Evolutionary conservation across 129 eudicot genomes (phyloP).

Genomic region (Lonicera japonica): DNA sequence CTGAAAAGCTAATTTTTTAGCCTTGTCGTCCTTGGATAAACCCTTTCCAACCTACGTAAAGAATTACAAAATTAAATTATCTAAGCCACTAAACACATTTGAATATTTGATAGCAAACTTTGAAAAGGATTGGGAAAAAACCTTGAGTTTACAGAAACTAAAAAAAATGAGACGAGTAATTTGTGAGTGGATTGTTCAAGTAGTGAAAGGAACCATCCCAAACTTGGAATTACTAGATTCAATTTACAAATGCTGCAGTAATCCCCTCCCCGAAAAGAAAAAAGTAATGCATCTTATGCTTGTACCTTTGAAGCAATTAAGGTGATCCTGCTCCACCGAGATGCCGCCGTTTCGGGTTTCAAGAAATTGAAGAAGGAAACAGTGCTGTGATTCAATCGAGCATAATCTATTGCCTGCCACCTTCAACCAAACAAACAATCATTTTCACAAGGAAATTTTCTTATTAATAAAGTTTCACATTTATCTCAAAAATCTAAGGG

Average conservation of each 20-base stretch:
- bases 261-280: too few relatives aligned
- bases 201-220: too few relatives aligned
- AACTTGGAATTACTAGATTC: too few relatives aligned
- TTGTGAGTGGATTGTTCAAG: too few relatives aligned
- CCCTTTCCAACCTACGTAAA: slow-evolving; percentile 65
- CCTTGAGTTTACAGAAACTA: too few relatives aligned
- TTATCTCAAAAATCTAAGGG: background rate
- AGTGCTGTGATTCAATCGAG: slow-evolving; percentile 34
- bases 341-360: slow-evolving; percentile 33
- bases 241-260: too few relatives aligned
- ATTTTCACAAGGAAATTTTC: background rate
- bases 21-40: slow-evolving; percentile 52
- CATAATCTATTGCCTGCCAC: slow-evolving; percentile 57
- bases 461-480: background rate
- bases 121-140: too few relatives aligned
- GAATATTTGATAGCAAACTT: too few relatives aligned
- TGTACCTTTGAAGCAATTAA: slow-evolving; percentile 50
- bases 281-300: too few relatives aligned
- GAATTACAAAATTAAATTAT: too few relatives aligned
- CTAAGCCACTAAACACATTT: too few relatives aligned
- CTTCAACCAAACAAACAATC: slow-evolving; percentile 19
- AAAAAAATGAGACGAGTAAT: too few relatives aligned
- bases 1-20: slow-evolving; percentile 67
- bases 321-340: slow-evolving; percentile 44
- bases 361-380: slow-evolving; percentile 36